These are phyloP conservation scores for Rhizopus stolonifer DNA, from an alignment of 371 early-diverging fungal species.

Conservation along the genomic window DNA sequence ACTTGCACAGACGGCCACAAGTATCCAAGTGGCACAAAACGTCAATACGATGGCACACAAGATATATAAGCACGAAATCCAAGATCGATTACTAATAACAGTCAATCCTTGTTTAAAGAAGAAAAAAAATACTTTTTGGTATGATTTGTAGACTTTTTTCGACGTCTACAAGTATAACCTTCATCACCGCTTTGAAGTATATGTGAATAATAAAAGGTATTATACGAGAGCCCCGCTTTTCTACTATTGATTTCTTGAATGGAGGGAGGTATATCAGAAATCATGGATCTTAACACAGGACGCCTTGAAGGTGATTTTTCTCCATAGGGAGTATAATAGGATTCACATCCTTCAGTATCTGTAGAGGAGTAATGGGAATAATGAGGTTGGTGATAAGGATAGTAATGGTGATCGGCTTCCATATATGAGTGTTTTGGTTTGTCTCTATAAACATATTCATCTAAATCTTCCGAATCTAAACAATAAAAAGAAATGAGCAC, in stretches of 20 bases:
- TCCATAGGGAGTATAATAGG: slow-evolving; percentile 11
- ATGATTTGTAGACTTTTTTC: background rate
- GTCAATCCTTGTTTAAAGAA: background rate
- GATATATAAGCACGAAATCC: slow-evolving; percentile 4
- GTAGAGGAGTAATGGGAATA: background rate
- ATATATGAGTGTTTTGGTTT: slow-evolving; percentile 15
- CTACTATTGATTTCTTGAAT: slow-evolving; percentile 5
- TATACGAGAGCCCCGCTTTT: background rate
- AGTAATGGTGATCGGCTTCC: slow-evolving; percentile 26
- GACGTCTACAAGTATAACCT: slow-evolving; percentile 8
- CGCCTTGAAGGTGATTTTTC: slow-evolving; percentile 20
- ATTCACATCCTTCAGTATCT: slow-evolving; percentile 6
- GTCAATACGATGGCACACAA: slow-evolving; percentile 3
- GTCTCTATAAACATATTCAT: slow-evolving; percentile 40
- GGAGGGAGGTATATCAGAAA: slow-evolving; percentile 37
- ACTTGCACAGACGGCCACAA: slow-evolving; percentile 20
- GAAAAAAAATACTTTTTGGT: slow-evolving; percentile 1
- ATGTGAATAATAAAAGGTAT: background rate
- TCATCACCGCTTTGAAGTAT: slow-evolving; percentile 10
- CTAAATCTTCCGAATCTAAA: slow-evolving; percentile 41
- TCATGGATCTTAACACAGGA: slow-evolving; percentile 38
- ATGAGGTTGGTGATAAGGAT: slow-evolving; percentile 5
- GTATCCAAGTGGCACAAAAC: slow-evolving; percentile 16
- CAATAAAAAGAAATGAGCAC: background rate
- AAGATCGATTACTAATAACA: slow-evolving; percentile 1